Conservation (phyloP, 192 early-diverging fungal genomes). For the Coemansia biformis region DNA sequence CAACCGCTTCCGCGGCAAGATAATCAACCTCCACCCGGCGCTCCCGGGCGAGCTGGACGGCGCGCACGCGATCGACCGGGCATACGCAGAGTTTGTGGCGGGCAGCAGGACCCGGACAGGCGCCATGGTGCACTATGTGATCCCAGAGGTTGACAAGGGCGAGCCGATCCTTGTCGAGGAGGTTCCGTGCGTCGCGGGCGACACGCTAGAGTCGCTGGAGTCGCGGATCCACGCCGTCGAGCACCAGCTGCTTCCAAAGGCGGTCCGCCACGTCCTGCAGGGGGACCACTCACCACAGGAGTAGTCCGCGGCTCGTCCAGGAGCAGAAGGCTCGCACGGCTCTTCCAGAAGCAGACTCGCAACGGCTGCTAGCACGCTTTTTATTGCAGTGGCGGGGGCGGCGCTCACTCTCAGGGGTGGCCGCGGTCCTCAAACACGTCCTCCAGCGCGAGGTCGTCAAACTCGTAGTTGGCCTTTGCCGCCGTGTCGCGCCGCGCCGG, state of each 20-base stretch:
- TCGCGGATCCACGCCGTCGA: constrained; percentile 84
- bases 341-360: too few relatives aligned
- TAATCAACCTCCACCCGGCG: constrained; percentile 97
- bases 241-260: constrained; percentile 82
- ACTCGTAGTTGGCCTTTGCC: constrained; percentile 32
- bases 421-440: constrained; percentile 12
- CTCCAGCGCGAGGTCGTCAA: constrained; percentile 29
- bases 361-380: too few relatives aligned
- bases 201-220: constrained; percentile 79
- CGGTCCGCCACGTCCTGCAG: constrained; percentile 48
- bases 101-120: constrained; percentile 71
- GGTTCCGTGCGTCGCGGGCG: constrained; percentile 70
- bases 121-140: constrained; percentile 92
- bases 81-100: constrained; percentile 78
- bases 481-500: constrained; percentile 9
- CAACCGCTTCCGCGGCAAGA: constrained; percentile 57
- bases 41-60: constrained; percentile 95
- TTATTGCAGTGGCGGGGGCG: too few relatives aligned
- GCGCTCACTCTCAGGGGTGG: too few relatives aligned
- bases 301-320: too few relatives aligned
- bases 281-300: too few relatives aligned
- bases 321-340: too few relatives aligned
- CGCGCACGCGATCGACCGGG: constrained; percentile 92
- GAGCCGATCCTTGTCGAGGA: constrained; percentile 73
- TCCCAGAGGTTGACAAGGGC: constrained; percentile 95